Evolutionary conservation across 83 land plant species (phyloP).

Genomic region (Thuja plicata): DNA sequence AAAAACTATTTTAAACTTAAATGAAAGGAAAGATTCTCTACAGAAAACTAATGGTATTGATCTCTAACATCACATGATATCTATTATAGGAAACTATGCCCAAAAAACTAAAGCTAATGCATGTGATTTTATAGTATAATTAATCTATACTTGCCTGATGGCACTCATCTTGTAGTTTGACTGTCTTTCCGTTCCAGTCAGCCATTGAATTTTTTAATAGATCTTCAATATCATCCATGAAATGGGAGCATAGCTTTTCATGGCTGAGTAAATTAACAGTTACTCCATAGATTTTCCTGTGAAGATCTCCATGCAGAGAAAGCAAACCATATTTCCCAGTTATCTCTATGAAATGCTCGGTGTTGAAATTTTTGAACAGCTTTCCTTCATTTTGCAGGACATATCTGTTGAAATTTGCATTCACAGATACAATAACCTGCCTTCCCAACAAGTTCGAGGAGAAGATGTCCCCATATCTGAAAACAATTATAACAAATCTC

Average conservation of each 20-base stretch:
- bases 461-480: constrained; percentile 6
- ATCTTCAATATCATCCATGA: background rate
- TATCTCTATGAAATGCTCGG: background rate
- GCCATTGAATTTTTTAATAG: background rate
- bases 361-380: background rate
- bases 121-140: too few relatives aligned
- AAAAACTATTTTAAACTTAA: too few relatives aligned
- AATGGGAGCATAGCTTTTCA: background rate
- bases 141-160: background rate
- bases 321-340: constrained; percentile 3
- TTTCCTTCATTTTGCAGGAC: constrained; percentile 17
- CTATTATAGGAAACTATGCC: too few relatives aligned
- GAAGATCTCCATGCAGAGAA: constrained; percentile 11
- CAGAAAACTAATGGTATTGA: too few relatives aligned
- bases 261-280: background rate
- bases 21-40: too few relatives aligned
- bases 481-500: background rate
- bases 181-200: background rate
- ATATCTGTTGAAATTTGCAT: constrained; percentile 8
- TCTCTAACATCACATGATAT: too few relatives aligned
- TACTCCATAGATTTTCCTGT: constrained; percentile 8
- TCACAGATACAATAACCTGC: background rate
- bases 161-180: background rate
- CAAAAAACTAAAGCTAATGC: too few relatives aligned
- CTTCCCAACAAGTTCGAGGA: constrained; percentile 14